Percentiles rank a stretch among this genome's conserved stretches.
phyloP scores from a whole-genome alignment of 768 basidiomycete species.

The Tricholoma bakamatsutake region DNA sequence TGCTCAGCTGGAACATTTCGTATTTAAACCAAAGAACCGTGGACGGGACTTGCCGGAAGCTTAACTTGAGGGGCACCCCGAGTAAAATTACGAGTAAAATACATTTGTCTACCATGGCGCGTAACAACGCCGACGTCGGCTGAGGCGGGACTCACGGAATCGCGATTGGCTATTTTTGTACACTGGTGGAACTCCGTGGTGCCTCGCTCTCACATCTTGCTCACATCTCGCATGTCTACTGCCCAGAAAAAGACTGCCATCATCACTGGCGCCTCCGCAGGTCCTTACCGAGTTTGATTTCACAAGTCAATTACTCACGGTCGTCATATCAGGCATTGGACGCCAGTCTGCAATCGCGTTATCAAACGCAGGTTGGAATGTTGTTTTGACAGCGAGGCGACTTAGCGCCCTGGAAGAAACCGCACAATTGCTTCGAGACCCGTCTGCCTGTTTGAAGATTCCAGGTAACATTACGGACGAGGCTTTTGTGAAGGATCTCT shows the following conservation, averaged over 20 bases:
- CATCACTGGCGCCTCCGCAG: conserved; percentile 26
- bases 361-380: conserved; percentile 60
- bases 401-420: conserved; percentile 55
- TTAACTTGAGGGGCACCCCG: too few relatives aligned
- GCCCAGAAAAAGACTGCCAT: conserved; percentile 16
- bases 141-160: too few relatives aligned
- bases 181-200: too few relatives aligned
- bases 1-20: background rate
- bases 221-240: background rate
- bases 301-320: background rate
- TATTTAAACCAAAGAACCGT: background rate
- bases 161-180: too few relatives aligned
- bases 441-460: conserved; percentile 35
- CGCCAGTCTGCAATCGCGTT: conserved; percentile 62
- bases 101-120: too few relatives aligned
- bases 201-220: too few relatives aligned
- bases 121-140: too few relatives aligned
- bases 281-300: background rate
- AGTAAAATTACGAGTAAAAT: too few relatives aligned
- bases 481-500: conserved; percentile 54
- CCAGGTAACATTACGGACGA: conserved; percentile 65
- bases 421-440: conserved; percentile 31
- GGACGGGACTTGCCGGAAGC: background rate
- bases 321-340: conserved; percentile 45
- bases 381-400: conserved; percentile 63